Evolutionary conservation across 495 filamentous ascomycete genomes (phyloP), one percentile per base, ranked within the genome.

Genomic region (Aspergillus conjunctus): DNA sequence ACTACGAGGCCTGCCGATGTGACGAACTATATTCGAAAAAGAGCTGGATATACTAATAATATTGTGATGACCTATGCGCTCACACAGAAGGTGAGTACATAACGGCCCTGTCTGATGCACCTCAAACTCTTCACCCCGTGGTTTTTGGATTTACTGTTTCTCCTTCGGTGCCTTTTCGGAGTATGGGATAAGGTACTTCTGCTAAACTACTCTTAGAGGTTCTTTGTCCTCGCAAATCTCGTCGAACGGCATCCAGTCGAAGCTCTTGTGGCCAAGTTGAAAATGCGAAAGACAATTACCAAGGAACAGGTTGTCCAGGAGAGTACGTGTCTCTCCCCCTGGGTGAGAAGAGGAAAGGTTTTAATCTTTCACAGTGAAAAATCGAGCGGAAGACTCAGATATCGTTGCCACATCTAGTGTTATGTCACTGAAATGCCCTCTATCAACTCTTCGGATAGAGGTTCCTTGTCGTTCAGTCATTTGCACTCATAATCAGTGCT

Each of bases 1-100:
- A 93, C 94, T 31, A 97, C 94, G 32, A 84, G 89, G 54, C 94
- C 94, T 7, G 92, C 89, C 17, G 94, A 98, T 73, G 88, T 98
- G 45, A 98, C 94, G 14, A 78, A 79, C 60, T 81, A 85, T 60
- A 74, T 96, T 20, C 89, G 91, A 20, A 84, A 88, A 37, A 87
- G 83, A 54, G 57, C 84, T 14, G 79, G 80, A 33, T 95, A 93
- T 67, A 71, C 77, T 8, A 98, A 98, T 68, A 83, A 79, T 33
- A 75, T 98, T 55, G 82, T 87, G 10, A 84, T 98, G 71, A 97
- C 92, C 31, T 98, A 97, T 76, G 94, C 94, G 20, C 79, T 96
- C 54, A 98, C 94, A 1, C 80, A 83, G 61, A 96, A 95, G 86
- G 91, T 87, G 74, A 60, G 80, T 65, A 26, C 26, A 26, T 51